Evolutionary conservation across 129 eudicot species (phyloP).

Genomic region (Artemisia tridentata): DNA sequence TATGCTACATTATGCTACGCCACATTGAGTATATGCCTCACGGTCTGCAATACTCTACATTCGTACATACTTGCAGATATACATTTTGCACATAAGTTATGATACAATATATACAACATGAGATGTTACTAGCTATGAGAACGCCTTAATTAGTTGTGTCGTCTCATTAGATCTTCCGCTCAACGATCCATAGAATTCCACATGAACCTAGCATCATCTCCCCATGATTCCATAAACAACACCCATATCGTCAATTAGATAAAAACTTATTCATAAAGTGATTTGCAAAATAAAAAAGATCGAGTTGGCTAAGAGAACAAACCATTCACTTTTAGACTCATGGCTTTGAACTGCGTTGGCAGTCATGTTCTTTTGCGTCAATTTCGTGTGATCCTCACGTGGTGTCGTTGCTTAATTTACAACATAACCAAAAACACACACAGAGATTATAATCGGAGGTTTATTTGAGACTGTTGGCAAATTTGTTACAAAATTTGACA

Average conservation of each 20-base stretch:
- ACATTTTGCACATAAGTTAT: not conserved
- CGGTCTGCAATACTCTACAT: constrained; percentile 15
- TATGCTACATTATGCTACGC: too few species aligned
- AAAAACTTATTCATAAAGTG: too few species aligned
- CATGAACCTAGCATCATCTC: constrained; percentile 51
- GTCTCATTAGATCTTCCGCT: constrained; percentile 4
- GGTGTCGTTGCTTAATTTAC: constrained; percentile 45
- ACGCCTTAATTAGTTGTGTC: too few species aligned
- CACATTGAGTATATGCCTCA: constrained; percentile 24
- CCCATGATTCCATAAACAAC: too few species aligned
- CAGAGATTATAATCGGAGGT: not conserved
- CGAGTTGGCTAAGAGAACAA: not conserved
- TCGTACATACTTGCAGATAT: not conserved
- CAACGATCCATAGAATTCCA: constrained; percentile 66
- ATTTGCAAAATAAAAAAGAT: too few species aligned
- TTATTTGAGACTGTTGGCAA: too few species aligned
- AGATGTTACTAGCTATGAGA: not conserved
- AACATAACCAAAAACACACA: not conserved
- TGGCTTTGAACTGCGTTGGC: constrained; percentile 19
- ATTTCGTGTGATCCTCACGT: constrained; percentile 42
- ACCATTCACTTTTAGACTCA: constrained; percentile 58
- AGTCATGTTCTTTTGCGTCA: constrained; percentile 48
- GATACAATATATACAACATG: not conserved
- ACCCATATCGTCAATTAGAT: not conserved
- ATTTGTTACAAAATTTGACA: not conserved